Evolutionary conservation across 2,329 filamentous ascomycete genomes (phyloP).

Genomic region (Talaromyces sp.): DNA sequence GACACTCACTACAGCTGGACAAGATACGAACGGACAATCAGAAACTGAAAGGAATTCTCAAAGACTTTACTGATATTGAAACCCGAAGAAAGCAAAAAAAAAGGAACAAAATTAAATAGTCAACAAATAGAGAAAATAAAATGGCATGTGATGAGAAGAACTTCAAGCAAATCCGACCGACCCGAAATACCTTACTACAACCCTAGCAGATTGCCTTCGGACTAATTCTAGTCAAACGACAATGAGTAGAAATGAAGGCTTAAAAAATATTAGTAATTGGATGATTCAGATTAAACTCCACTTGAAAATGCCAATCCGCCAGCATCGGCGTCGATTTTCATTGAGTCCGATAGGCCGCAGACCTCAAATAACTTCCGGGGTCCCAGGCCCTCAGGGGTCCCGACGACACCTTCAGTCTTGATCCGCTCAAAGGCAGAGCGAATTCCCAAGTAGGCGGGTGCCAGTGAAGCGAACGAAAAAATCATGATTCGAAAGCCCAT

Average conservation of each 20-base stretch:
- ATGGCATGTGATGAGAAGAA: neutral
- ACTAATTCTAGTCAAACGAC: neutral
- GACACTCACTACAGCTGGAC: neutral
- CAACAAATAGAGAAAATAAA: neutral
- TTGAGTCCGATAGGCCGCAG: slow-evolving; percentile 37
- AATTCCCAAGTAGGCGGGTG: slow-evolving; percentile 33
- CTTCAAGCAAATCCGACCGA: neutral
- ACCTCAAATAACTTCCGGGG: slow-evolving; percentile 39
- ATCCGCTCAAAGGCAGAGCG: slow-evolving; percentile 31
- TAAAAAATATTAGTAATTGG: neutral
- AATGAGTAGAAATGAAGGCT: neutral
- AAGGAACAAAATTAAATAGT: neutral
- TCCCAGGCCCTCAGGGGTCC: slow-evolving; percentile 26
- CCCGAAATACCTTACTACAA: neutral
- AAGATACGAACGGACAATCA: neutral
- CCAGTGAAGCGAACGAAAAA: slow-evolving; percentile 36
- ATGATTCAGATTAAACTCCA: neutral
- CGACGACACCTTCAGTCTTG: slow-evolving; percentile 16
- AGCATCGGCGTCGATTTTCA: slow-evolving; percentile 35
- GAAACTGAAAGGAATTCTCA: neutral
- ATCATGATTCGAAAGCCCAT: slow-evolving; percentile 41
- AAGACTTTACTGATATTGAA: neutral
- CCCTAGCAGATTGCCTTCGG: neutral
- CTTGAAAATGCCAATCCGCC: slow-evolving; percentile 27
- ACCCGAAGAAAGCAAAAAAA: neutral